Evolutionary conservation across 768 basidiomycete genomes (phyloP).

Genomic region (Suillus paluster): DNA sequence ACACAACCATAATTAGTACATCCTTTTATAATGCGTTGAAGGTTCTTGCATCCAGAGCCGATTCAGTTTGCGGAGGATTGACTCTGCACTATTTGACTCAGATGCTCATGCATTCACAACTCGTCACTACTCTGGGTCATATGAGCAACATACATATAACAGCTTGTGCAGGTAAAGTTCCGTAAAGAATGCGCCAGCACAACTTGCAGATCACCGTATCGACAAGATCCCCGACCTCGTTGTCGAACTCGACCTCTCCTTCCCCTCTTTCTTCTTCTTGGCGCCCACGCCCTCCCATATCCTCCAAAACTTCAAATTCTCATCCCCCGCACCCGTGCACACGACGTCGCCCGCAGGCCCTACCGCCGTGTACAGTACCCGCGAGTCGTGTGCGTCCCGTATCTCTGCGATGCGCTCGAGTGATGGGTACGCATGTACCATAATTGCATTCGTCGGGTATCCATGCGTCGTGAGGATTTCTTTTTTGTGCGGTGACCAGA

Average conservation of each 20-base stretch:
- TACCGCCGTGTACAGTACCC: constrained; percentile 85
- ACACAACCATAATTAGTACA: neutral
- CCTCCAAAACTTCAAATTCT: constrained; percentile 97
- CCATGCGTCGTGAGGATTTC: constrained; percentile 94
- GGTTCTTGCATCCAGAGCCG: neutral
- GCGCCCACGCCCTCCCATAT: constrained; percentile 68
- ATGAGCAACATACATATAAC: neutral
- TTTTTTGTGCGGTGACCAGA: constrained; percentile 86
- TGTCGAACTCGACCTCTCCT: constrained; percentile 35
- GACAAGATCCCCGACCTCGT: constrained; percentile 38
- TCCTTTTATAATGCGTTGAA: neutral
- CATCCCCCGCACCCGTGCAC: constrained; percentile 91
- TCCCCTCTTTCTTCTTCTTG: constrained; percentile 39
- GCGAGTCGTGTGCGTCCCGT: constrained; percentile 89
- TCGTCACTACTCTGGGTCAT: neutral
- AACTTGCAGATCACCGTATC: constrained; percentile 33
- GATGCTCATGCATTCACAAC: neutral
- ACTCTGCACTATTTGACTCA: neutral
- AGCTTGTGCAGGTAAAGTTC: neutral
- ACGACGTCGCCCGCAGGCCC: constrained; percentile 92
- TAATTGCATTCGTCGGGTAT: constrained; percentile 85
- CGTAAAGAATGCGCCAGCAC: neutral
- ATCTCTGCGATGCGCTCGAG: constrained; percentile 74
- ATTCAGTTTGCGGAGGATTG: neutral
- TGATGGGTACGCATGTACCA: constrained; percentile 82